phyloP scores from a whole-genome alignment of 2,329 filamentous ascomycete genomes.

The Penicillium sp. region DNA sequence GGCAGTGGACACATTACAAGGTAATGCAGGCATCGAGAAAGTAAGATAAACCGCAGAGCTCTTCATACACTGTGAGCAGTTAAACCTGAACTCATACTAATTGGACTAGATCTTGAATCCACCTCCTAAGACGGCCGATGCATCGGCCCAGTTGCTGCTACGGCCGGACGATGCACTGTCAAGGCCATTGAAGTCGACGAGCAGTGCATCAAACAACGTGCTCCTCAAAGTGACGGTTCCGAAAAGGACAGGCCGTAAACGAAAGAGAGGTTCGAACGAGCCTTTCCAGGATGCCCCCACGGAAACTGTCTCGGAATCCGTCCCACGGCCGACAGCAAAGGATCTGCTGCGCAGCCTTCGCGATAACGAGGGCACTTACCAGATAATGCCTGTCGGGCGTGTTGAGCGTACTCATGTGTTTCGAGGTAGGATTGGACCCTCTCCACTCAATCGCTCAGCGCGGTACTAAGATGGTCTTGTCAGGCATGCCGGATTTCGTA shows the following conservation, averaged over 20 bases:
- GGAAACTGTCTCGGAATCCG: conserved; percentile 24
- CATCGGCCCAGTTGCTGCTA: conserved; percentile 70
- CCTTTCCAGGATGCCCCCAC: conserved; percentile 61
- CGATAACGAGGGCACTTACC: conserved; percentile 71
- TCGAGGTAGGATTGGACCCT: conserved; percentile 58
- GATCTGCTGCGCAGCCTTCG: conserved; percentile 56
- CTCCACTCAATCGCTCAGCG: not conserved
- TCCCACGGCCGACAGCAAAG: conserved; percentile 28
- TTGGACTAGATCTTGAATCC: conserved; percentile 50
- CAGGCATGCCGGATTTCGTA: conserved; percentile 81
- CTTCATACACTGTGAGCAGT: too few relatives aligned
- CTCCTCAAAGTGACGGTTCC: conserved; percentile 86
- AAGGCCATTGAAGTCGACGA: conserved; percentile 77
- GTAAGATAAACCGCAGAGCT: conserved; percentile 35
- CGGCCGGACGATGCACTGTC: conserved; percentile 79
- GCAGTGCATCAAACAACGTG: conserved; percentile 77
- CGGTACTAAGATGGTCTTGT: conserved; percentile 6
- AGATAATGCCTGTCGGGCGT: conserved; percentile 70
- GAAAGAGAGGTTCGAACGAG: conserved; percentile 75
- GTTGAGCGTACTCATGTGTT: conserved; percentile 86
- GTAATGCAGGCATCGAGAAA: conserved; percentile 57
- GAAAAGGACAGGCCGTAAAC: conserved; percentile 81
- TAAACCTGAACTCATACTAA: conserved; percentile 15
- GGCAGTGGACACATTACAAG: conserved; percentile 66
- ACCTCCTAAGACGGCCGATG: conserved; percentile 45